Evolutionary conservation across 1,139 yeast species (phyloP), one percentile per base, ranked within the genome.

Genomic region (Candida sanyaensis): DNA sequence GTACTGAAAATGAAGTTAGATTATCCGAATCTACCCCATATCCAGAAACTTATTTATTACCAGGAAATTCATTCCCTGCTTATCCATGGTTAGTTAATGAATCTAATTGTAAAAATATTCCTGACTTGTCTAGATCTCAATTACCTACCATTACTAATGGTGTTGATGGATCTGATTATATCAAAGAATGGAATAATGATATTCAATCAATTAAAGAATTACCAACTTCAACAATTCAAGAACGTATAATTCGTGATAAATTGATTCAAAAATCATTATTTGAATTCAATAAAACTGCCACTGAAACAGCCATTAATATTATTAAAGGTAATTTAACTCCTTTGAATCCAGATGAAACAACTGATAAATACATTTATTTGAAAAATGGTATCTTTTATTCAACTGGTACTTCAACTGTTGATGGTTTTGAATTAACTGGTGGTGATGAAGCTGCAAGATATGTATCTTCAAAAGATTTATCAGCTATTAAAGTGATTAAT

Each of bases 181-280:
- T 73, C 50, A 82, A 85, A 57, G 97, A 91, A 58, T 92, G 96
- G 91, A 91, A 91, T 63, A 96, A 88, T 55, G 97, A 93, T 57
- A 83, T 85, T 59, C 98, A 93, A 70, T 76, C 89, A 6, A 77
- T 90, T 44, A 80, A 84, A 53, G 97, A 90, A 57, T 74, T 90
- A 53, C 83, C 89, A 27, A 74, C 73, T 41, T 60, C 71, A 3
- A 66, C 78, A 28, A 66, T 89, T 49, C 81, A 81, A 50, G 92
- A 88, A 53, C 80, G 93, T 52, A 75, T 91, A 46, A 71, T 85
- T 50, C 80, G 93, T 57, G 99, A 93, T 62, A 83, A 86, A 58
- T 69, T 90, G 49, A 69, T 89, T 53, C 83, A 83, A 61, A 86
- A 86, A 62, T 77, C 85, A n/a, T 76, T 88, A 45, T 83, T 80